phyloP scores from a whole-genome alignment of 345 rosid species.

The Garcia nutans region DNA sequence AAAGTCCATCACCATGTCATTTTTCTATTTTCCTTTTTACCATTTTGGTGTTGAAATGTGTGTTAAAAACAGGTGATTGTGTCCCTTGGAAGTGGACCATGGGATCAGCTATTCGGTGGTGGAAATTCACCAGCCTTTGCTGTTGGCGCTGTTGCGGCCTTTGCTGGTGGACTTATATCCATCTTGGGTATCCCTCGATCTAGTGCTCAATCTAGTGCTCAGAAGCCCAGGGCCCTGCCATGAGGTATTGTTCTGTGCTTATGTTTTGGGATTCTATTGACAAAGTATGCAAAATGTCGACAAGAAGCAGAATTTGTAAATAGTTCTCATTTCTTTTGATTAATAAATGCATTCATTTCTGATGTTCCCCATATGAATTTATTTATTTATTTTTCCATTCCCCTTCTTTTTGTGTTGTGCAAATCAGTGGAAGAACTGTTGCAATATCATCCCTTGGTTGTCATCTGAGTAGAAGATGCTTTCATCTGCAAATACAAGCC shows the following conservation, averaged over 20 bases:
- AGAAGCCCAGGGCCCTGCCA: slow-evolving; percentile 50
- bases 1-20: neutral
- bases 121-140: slow-evolving; percentile 80
- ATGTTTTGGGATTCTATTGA: neutral
- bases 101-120: slow-evolving; percentile 81
- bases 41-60: slow-evolving; percentile 9
- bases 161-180: slow-evolving; percentile 65
- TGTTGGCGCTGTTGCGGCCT: slow-evolving; percentile 62
- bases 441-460: slow-evolving; percentile 13
- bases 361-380: slow-evolving; percentile 8
- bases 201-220: slow-evolving; percentile 55
- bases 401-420: neutral
- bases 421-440: slow-evolving; percentile 5
- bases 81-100: slow-evolving; percentile 75
- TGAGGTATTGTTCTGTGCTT: slow-evolving; percentile 38
- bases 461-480: slow-evolving; percentile 10
- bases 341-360: slow-evolving; percentile 22
- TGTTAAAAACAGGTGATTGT: slow-evolving; percentile 53
- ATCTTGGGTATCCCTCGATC: slow-evolving; percentile 83
- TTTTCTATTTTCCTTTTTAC: slow-evolving; percentile 4
- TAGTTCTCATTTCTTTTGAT: slow-evolving; percentile 13
- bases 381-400: neutral
- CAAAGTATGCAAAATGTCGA: neutral
- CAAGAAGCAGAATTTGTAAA: neutral
- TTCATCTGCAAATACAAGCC: slow-evolving; percentile 1